Base-by-base conservation (phyloP, 306 rosid genomes). In the Purshia tridentata region DNA sequence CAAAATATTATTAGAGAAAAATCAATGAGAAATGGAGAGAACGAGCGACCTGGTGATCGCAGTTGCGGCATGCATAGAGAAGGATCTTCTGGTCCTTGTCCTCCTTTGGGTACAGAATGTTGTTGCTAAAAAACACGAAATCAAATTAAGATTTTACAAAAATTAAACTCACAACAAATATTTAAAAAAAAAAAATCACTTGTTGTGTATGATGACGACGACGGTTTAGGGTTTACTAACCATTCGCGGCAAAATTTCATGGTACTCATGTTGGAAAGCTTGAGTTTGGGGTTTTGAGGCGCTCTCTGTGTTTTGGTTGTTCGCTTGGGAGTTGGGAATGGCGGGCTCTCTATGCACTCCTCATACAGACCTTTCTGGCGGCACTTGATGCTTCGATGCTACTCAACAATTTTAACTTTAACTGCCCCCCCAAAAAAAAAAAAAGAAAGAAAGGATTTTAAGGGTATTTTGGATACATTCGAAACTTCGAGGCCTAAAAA, bases 161-260 rank as follows among this genome's bases (percentile, higher is more conserved):
- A 4, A n/a, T 4, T 5, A 11, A 16, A 4, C 8, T 52, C 35
- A 42, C 15, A 40, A 19, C 39, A 29, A 29, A 56, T 6, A 49
- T 3, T 10, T n/a, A n/a, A n/a, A 11, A 47, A 49, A 40, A 6
- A 8, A 15, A 59, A 9, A 35, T 20, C 0, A 37, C 20, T 29
- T 20, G 14, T 0, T 55, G 11, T 12, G 50, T 46, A 55, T 14
- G 47, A 73, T 40, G 78, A 66, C 9, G 74, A 44, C 45, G 67
- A 67, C 19, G 67, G 9, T 45, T 62, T 39, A 15, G 22, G 22
- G 62, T 15, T 29, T 18, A 66, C 79, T 0, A 59, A 94, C 99
- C 99, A 94, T 87, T 94, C 97, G 68, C 97, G 96, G 87, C 99
- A 94, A 84, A 94, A 94, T 53, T 94, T 94, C 99, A 94, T 91